Base-by-base conservation (phyloP, 192 early-diverging fungal genomes). In the Backusella parvicylindrica region DNA sequence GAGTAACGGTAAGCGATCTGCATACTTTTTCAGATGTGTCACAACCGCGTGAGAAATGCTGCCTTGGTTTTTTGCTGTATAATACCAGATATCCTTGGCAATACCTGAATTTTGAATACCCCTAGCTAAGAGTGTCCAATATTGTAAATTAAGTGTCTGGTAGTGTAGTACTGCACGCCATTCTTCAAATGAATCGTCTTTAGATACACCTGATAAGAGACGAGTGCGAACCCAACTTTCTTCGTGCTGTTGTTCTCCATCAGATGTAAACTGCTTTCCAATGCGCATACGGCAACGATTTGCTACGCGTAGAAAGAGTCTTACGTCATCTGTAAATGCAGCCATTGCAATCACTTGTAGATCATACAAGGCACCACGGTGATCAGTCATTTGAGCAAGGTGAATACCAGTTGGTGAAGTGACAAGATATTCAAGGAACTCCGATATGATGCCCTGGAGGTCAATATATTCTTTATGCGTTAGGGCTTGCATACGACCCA, bases 391-490 rank as follows among this genome's bases (percentile, higher is more conserved):
- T 49, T 85, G 83, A 13, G 85, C 85, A n/a, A 80, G 81, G 68
- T 79, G 41, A 41, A 86, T 84, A 28, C 85, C 85, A 31, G 84
- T 81, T 12, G 85, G 84, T 4, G 84, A 88, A 69, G 85, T 87
- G 23, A 89, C 78, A 23, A 86, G 67, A 36, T 84, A 84, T 63
- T 88, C 86, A 64, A 89, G 64, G 69, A 84, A 84, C 21, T 82
- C 81, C 5, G 88, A 81, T 47, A 81, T 77, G 36, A 88, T 82
- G 38, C 78, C 79, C 30, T 78, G 77, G 3, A 89, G 74, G 43
- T 89, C 82, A n/a, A 84, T 81, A 53, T 81, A 89, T 72, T 89
- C 88, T 70, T 85, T 86, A 37, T 89, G 86, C 1, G 88, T 86
- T 11, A 89, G 68, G 2, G 79, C 77, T 66, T 86, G 86, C 49